phyloP scores from a whole-genome alignment of 2,329 filamentous ascomycete genomes.

The Phyllosticta capitalensis region DNA sequence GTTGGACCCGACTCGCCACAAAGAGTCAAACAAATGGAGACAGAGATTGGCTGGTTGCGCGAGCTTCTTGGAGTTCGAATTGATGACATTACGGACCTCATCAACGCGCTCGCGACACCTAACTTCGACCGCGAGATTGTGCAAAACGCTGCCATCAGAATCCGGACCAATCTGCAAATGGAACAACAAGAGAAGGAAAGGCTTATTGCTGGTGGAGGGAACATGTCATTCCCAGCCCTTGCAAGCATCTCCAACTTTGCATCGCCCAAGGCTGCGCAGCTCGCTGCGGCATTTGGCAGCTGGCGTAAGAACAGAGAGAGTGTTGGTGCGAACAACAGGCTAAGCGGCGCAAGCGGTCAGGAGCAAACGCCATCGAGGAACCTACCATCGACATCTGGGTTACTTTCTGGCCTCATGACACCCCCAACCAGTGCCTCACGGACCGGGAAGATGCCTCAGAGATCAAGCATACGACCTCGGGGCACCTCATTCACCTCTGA shows the following conservation, averaged over 20 bases:
- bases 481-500: conserved; percentile 22
- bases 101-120: conserved; percentile 65
- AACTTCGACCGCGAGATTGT: conserved; percentile 69
- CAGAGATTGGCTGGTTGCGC: conserved; percentile 89
- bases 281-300: conserved; percentile 94
- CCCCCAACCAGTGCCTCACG: conserved; percentile 62
- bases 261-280: conserved; percentile 74
- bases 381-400: conserved; percentile 46
- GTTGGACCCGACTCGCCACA: conserved; percentile 66
- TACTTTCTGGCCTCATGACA: conserved; percentile 74
- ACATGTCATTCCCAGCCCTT: conserved; percentile 58
- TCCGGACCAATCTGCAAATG: conserved; percentile 94
- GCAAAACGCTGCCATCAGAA: conserved; percentile 82
- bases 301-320: conserved; percentile 63
- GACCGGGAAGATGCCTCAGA: conserved; percentile 14
- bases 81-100: conserved; percentile 87
- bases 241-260: conserved; percentile 68
- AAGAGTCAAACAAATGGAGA: conserved; percentile 84
- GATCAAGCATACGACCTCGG: conserved; percentile 17
- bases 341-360: neutral
- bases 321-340: conserved; percentile 36
- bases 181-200: conserved; percentile 92
- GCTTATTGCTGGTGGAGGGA: conserved; percentile 50
- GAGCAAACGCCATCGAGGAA: conserved; percentile 45
- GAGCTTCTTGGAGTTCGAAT: conserved; percentile 86